phyloP scores from a whole-genome alignment of 441 rosid species.

The Adansonia gregorii region DNA sequence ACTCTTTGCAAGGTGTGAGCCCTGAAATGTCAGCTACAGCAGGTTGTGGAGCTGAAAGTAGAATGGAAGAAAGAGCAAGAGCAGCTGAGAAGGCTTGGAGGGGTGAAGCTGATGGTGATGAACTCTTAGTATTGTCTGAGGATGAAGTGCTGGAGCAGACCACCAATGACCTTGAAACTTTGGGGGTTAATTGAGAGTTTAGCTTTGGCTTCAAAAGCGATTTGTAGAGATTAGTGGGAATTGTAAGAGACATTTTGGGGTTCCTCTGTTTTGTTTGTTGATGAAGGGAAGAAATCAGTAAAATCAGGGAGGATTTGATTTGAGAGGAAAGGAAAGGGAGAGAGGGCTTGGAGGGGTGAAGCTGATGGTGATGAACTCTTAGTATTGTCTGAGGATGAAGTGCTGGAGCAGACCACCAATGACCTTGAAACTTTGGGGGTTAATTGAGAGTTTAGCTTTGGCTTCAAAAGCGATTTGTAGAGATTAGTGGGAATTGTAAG shows the following conservation, averaged over 20 bases:
- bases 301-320: too few species aligned
- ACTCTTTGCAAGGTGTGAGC: too few species aligned
- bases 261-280: background rate
- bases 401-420: conserved; percentile 48
- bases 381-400: conserved; percentile 27
- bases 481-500: conserved; percentile 81
- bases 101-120: conserved; percentile 33
- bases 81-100: conserved; percentile 86
- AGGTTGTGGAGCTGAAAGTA: too few species aligned
- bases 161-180: conserved; percentile 38
- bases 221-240: conserved; percentile 73
- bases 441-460: conserved; percentile 44
- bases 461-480: conserved; percentile 59
- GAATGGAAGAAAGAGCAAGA: too few species aligned
- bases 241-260: conserved; percentile 70
- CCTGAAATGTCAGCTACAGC: too few species aligned
- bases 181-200: conserved; percentile 40
- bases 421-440: conserved; percentile 41
- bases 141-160: conserved; percentile 42
- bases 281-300: too few species aligned
- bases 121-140: conserved; percentile 27
- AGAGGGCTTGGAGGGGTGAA: conserved; percentile 70
- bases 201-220: conserved; percentile 58
- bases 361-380: conserved; percentile 20
- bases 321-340: conserved; percentile 25